A percentile compares a stretch with the other conserved stretches of the same genome.
Evolutionary conservation across 495 filamentous ascomycete species (phyloP).

Genomic region (Aspergillus avenaceus): DNA sequence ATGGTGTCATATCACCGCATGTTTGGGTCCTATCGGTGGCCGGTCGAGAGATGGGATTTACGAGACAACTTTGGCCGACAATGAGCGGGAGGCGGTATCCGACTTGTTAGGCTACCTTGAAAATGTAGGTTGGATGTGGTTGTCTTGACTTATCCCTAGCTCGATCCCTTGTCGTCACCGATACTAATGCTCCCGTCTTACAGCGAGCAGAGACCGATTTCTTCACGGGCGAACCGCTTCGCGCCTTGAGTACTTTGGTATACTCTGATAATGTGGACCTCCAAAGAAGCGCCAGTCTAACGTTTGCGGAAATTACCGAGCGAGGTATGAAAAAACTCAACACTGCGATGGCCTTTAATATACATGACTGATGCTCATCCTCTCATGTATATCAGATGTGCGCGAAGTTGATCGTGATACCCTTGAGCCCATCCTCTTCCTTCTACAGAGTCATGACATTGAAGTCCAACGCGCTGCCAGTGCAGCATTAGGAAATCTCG

Average conservation of each 20-base stretch:
- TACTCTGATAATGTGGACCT: conserved; percentile 99
- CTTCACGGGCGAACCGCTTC: conserved; percentile 95
- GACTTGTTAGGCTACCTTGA: conserved; percentile 93
- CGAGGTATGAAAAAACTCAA: conserved; percentile 76
- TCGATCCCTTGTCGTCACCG: neutral
- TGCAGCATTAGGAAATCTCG: conserved; percentile 91
- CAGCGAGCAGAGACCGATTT: conserved; percentile 95
- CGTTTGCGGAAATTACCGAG: conserved; percentile 98
- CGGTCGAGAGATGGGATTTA: conserved; percentile 91
- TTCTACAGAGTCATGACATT: conserved; percentile 91
- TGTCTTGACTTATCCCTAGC: conserved; percentile 5
- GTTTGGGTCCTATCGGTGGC: conserved; percentile 51
- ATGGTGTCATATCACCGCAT: conserved; percentile 47
- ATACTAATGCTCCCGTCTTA: conserved; percentile 16
- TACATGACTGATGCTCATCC: conserved; percentile 3
- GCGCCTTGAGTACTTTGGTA: conserved; percentile 88
- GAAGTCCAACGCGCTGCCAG: conserved; percentile 97
- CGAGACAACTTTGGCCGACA: conserved; percentile 92
- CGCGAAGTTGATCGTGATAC: conserved; percentile 93
- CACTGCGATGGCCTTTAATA: neutral
- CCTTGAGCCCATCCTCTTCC: conserved; percentile 89
- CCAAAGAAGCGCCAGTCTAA: conserved; percentile 94
- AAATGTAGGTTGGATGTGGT: conserved; percentile 59
- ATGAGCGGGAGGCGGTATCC: conserved; percentile 94
- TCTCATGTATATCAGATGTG: conserved; percentile 61